Evolutionary conservation across 2,329 filamentous ascomycete species (phyloP).

Genomic region (Ophiosphaerella narmari): DNA sequence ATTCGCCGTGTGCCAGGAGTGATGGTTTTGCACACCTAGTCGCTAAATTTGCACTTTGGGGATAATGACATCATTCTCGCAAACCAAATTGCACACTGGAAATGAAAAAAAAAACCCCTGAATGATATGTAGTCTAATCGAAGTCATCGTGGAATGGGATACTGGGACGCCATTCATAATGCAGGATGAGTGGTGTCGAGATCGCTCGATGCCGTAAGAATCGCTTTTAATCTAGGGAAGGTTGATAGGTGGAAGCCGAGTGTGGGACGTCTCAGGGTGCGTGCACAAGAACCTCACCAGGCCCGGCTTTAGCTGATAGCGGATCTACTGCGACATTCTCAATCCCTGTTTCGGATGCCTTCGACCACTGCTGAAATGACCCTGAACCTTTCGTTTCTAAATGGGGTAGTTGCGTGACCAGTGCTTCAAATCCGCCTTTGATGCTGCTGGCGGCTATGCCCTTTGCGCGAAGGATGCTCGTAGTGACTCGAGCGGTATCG

Average conservation of each 20-base stretch:
- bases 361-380: conserved; percentile 9
- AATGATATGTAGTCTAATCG: no score
- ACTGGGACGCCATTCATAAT: no score
- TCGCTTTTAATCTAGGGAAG: no score
- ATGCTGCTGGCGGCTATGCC: conserved; percentile 21
- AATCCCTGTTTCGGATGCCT: neutral
- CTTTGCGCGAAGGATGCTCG: conserved; percentile 22
- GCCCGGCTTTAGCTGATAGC: conserved; percentile 3
- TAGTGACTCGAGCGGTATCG: conserved; percentile 23
- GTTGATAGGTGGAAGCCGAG: no score
- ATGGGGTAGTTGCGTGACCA: conserved; percentile 13
- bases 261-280: neutral
- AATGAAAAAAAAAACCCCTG: no score
- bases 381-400: conserved; percentile 11
- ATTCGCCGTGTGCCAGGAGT: neutral
- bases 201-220: no score
- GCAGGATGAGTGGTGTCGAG: no score
- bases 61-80: neutral
- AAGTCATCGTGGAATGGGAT: no score
- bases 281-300: conserved; percentile 1
- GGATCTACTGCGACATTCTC: conserved; percentile 7
- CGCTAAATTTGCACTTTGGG: neutral
- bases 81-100: neutral
- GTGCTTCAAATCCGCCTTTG: conserved; percentile 18
- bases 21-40: neutral